These are phyloP conservation scores for Claviceps maximensis DNA, from an alignment of 2,329 filamentous ascomycete species.

Conservation along the genomic window DNA sequence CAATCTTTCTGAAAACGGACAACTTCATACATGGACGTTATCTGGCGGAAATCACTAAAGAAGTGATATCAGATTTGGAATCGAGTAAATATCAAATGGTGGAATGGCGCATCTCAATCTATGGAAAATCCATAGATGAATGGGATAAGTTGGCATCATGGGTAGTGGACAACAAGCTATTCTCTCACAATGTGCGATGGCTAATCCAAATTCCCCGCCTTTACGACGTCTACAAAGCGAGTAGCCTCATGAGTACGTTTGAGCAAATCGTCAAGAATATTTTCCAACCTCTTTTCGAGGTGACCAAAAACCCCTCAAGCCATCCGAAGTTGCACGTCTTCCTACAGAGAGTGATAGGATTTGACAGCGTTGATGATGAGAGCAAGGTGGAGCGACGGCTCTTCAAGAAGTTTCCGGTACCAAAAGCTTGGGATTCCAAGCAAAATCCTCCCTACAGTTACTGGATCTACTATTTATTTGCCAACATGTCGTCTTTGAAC, in stretches of 20 bases:
- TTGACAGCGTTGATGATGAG: constrained; percentile 96
- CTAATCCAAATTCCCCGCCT: constrained; percentile 88
- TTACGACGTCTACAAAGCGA: constrained; percentile 91
- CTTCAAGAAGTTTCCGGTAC: constrained; percentile 91
- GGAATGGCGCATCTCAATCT: constrained; percentile 97
- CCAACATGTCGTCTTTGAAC: constrained; percentile 88
- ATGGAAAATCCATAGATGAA: constrained; percentile 80
- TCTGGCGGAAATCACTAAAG: constrained; percentile 91
- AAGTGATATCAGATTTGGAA: constrained; percentile 92
- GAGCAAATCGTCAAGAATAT: constrained; percentile 85
- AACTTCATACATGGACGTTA: constrained; percentile 96
- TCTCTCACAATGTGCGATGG: constrained; percentile 96
- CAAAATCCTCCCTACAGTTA: constrained; percentile 98
- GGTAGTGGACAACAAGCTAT: constrained; percentile 96
- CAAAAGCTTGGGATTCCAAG: constrained; percentile 75
- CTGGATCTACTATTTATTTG: constrained; percentile 96
- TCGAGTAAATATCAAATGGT: constrained; percentile 99
- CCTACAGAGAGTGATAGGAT: constrained; percentile 86
- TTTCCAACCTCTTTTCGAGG: constrained; percentile 89
- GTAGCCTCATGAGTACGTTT: constrained; percentile 73
- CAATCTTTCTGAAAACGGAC: constrained; percentile 98
- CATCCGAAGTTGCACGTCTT: constrained; percentile 93
- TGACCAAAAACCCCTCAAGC: constrained; percentile 71
- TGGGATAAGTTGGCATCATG: constrained; percentile 97
- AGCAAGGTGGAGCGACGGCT: constrained; percentile 89